phyloP scores from a whole-genome alignment of 768 basidiomycete genomes.

The Russula sp. region DNA sequence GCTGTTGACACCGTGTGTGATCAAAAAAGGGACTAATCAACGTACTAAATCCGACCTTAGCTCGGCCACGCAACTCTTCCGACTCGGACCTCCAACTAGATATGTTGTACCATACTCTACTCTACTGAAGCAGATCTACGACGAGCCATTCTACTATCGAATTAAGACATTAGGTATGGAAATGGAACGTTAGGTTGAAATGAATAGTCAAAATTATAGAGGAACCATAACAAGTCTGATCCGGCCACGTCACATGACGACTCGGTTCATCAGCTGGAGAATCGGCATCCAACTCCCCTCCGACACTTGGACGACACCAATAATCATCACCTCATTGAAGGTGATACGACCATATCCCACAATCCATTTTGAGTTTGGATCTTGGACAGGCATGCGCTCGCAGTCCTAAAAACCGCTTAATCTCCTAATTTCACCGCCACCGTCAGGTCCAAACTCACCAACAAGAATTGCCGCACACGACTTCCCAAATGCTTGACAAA shows the following conservation, averaged over 20 bases:
- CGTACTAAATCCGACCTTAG: neutral
- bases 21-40: neutral
- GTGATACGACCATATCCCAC: constrained; percentile 3
- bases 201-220: neutral
- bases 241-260: neutral
- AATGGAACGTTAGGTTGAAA: neutral
- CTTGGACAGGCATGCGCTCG: neutral
- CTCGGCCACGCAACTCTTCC: no score
- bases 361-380: neutral
- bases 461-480: constrained; percentile 4
- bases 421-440: constrained; percentile 1
- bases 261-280: constrained; percentile 5
- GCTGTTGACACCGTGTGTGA: neutral
- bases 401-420: constrained; percentile 1
- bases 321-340: constrained; percentile 11
- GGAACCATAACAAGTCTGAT: neutral
- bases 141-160: neutral
- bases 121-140: neutral
- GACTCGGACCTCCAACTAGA: neutral
- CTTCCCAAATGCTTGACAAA: constrained; percentile 12
- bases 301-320: constrained; percentile 19
- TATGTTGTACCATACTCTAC: neutral
- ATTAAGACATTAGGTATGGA: neutral
- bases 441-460: neutral
- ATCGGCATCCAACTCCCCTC: constrained; percentile 19